phyloP scores from a whole-genome alignment of 768 basidiomycete species.

The Crepidotus variabilis region DNA sequence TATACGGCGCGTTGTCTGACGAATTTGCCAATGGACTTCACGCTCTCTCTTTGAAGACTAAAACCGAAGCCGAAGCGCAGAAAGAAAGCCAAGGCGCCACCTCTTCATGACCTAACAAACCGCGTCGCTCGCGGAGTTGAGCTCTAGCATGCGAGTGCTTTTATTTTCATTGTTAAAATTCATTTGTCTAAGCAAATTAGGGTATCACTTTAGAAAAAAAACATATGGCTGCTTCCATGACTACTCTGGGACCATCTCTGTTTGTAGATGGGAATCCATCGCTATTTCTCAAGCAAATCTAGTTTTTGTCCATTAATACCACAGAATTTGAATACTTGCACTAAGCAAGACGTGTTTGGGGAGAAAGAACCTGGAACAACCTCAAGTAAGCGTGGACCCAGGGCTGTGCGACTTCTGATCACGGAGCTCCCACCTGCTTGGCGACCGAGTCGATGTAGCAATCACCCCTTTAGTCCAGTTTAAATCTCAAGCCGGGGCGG shows the following conservation, averaged over 20 bases:
- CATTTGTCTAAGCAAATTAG: background rate
- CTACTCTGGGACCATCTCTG: constrained; percentile 10
- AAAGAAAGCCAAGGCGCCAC: constrained; percentile 1
- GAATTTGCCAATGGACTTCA: constrained; percentile 73
- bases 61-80: constrained; percentile 52
- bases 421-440: background rate
- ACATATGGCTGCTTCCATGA: constrained; percentile 15
- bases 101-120: constrained; percentile 2
- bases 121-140: background rate
- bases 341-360: background rate
- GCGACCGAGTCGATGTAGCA: background rate
- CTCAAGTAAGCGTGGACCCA: background rate
- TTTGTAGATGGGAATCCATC: constrained; percentile 3
- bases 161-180: background rate
- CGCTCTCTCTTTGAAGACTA: constrained; percentile 72
- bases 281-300: background rate
- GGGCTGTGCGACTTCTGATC: background rate
- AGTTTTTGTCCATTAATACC: background rate
- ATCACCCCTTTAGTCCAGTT: background rate
- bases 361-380: background rate
- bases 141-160: background rate
- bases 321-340: background rate
- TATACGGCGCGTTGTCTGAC: constrained; percentile 67
- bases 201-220: background rate
- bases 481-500: background rate